A percentile compares a stretch with the other conserved stretches of the same genome.
Evolutionary conservation across 2,329 filamentous ascomycete genomes (phyloP).

Genomic region (Paecilomyces dactylethromorphus): DNA sequence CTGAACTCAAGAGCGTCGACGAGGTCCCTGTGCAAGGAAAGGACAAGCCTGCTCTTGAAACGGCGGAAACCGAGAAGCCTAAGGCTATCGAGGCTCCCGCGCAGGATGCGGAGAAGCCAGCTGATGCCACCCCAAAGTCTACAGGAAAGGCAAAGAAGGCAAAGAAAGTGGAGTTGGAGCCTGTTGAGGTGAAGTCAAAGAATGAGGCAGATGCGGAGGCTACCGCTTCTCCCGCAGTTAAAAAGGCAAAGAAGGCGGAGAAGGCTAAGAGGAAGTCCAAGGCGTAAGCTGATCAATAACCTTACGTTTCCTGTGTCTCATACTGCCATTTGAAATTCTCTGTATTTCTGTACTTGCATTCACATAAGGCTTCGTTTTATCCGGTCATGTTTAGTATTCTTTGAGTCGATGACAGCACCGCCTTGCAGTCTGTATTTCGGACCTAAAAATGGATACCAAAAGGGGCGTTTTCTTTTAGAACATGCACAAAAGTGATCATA

Average conservation of each 20-base stretch:
- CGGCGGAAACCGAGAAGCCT: constrained; percentile 12
- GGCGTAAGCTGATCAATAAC: constrained; percentile 13
- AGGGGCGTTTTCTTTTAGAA: background rate
- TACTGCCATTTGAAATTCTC: constrained; percentile 3
- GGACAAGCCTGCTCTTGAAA: constrained; percentile 22
- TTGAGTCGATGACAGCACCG: constrained; percentile 1
- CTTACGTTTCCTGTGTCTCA: background rate
- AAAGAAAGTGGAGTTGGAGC: background rate
- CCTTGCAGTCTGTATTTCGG: background rate
- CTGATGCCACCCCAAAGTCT: constrained; percentile 24
- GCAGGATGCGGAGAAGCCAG: constrained; percentile 15
- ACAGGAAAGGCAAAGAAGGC: constrained; percentile 21
- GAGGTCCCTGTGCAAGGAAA: constrained; percentile 41
- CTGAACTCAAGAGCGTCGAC: constrained; percentile 60
- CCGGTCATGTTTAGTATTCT: background rate
- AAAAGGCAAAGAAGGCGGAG: constrained; percentile 25
- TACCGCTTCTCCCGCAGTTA: constrained; percentile 15
- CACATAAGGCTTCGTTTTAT: background rate
- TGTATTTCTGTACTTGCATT: background rate
- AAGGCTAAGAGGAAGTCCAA: constrained; percentile 28
- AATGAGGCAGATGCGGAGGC: constrained; percentile 8
- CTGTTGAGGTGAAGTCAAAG: constrained; percentile 1
- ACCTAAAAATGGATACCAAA: background rate
- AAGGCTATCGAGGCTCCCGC: constrained; percentile 15
- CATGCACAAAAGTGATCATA: background rate